These are phyloP conservation scores for Ceriops zippeliana DNA, from an alignment of 345 rosid genomes.

Conservation along the genomic window DNA sequence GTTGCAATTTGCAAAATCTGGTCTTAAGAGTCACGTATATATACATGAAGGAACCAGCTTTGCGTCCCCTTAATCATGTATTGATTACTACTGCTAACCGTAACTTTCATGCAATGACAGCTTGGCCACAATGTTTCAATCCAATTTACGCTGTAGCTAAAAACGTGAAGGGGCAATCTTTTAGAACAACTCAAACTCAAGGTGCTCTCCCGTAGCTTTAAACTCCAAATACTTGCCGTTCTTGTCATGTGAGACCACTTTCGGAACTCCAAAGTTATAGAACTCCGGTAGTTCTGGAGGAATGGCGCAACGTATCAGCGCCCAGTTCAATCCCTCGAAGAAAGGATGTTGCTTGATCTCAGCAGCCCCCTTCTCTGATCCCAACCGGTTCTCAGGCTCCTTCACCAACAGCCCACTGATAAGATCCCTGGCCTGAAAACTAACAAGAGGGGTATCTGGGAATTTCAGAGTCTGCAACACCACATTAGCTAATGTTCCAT, in stretches of 20 bases:
- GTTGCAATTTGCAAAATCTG: conserved; percentile 29
- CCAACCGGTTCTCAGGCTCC: conserved; percentile 79
- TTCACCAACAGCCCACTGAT: conserved; percentile 66
- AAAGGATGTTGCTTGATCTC: conserved; percentile 92
- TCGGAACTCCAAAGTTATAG: conserved; percentile 43
- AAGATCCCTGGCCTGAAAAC: conserved; percentile 80
- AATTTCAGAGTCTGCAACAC: conserved; percentile 65
- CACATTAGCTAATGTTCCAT: conserved; percentile 78
- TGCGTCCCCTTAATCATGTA: neutral
- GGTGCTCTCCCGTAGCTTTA: conserved; percentile 74
- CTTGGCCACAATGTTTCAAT: conserved; percentile 15
- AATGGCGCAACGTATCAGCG: conserved; percentile 71
- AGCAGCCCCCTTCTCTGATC: conserved; percentile 75
- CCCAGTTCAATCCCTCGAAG: conserved; percentile 91
- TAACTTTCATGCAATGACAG: conserved; percentile 2
- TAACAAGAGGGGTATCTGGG: conserved; percentile 68
- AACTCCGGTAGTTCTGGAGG: conserved; percentile 77
- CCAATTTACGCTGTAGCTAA: conserved; percentile 38
- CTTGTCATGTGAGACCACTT: conserved; percentile 29
- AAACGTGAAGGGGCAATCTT: neutral
- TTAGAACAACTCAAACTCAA: conserved; percentile 81
- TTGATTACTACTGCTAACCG: neutral
- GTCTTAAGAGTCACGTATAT: neutral
- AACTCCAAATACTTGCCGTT: conserved; percentile 55
- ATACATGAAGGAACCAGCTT: neutral